These are phyloP conservation scores for Zygosaccharomyces pseudorouxii DNA, from an alignment of 805 yeast species.

Conservation along the genomic window DNA sequence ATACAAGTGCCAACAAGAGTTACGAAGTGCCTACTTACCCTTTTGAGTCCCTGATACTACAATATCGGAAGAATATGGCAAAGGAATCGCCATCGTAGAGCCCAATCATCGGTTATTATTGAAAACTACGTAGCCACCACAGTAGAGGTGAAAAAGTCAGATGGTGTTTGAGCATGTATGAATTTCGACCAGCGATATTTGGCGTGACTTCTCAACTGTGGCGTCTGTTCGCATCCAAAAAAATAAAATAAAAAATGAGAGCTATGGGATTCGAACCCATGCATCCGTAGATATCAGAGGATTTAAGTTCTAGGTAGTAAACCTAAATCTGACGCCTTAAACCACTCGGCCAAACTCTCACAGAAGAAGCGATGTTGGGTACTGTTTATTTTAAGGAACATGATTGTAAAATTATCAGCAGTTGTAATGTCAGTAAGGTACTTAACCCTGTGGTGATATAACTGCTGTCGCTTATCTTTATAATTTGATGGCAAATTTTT, in stretches of 20 bases:
- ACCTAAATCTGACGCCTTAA: slow-evolving; percentile 45
- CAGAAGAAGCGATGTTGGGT: neutral
- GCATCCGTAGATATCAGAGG: slow-evolving; percentile 44
- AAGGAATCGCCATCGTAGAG: too few species aligned
- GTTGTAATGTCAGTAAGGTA: too few species aligned
- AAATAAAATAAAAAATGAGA: slow-evolving; percentile 28
- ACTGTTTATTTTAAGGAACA: too few species aligned
- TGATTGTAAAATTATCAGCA: too few species aligned
- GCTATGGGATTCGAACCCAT: slow-evolving; percentile 44
- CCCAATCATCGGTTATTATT: neutral
- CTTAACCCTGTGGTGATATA: too few species aligned
- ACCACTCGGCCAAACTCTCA: slow-evolving; percentile 44
- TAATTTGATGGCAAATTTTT: too few species aligned
- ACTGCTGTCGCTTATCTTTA: too few species aligned
- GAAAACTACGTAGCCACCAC: slow-evolving; percentile 4
- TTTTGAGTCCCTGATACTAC: neutral
- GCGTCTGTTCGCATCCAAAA: neutral
- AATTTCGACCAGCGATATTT: neutral
- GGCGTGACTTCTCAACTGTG: neutral
- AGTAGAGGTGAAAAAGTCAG: slow-evolving; percentile 4
- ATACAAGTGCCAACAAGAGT: neutral
- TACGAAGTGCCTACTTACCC: neutral
- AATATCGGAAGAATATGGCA: too few species aligned
- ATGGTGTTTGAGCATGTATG: neutral
- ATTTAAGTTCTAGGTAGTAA: slow-evolving; percentile 16